These are phyloP conservation scores for Cavenderia fasciculata DNA, from an alignment of 78 protist genomes.

Conservation along the genomic window DNA sequence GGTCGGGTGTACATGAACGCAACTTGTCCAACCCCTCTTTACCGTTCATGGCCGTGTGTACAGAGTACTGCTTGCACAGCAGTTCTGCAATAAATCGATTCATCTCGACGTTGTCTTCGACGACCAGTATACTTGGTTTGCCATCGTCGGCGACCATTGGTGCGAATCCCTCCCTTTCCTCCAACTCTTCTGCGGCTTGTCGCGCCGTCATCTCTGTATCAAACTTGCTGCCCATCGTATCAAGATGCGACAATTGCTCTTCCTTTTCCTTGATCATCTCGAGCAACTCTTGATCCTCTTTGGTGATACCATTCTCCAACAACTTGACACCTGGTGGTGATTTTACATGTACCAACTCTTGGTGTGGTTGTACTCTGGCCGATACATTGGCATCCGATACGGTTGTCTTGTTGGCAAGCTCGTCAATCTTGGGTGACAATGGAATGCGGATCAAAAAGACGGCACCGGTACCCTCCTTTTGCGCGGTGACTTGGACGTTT, in stretches of 20 bases:
- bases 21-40: conserved; percentile 63
- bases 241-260: too few species aligned
- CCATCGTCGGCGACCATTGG: neutral
- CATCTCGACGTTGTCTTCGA: conserved; percentile 79
- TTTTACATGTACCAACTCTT: too few species aligned
- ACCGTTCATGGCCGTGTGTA: conserved; percentile 65
- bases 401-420: conserved; percentile 23
- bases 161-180: conserved; percentile 14
- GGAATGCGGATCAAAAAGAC: conserved; percentile 31
- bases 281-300: neutral
- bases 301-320: too few species aligned
- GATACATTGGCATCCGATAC: conserved; percentile 30
- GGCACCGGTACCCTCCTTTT: conserved; percentile 11
- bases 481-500: neutral
- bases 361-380: neutral
- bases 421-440: conserved; percentile 26
- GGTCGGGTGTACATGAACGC: conserved; percentile 25
- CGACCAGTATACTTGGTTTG: conserved; percentile 66
- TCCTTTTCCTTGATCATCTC: too few species aligned
- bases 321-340: too few species aligned
- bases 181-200: conserved; percentile 40
- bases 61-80: conserved; percentile 6
- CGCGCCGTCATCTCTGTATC: conserved; percentile 16
- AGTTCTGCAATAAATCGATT: conserved; percentile 43
- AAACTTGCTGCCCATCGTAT: conserved; percentile 43